These are phyloP conservation scores for Mycena metata DNA, from an alignment of 768 basidiomycete species.

Conservation along the genomic window DNA sequence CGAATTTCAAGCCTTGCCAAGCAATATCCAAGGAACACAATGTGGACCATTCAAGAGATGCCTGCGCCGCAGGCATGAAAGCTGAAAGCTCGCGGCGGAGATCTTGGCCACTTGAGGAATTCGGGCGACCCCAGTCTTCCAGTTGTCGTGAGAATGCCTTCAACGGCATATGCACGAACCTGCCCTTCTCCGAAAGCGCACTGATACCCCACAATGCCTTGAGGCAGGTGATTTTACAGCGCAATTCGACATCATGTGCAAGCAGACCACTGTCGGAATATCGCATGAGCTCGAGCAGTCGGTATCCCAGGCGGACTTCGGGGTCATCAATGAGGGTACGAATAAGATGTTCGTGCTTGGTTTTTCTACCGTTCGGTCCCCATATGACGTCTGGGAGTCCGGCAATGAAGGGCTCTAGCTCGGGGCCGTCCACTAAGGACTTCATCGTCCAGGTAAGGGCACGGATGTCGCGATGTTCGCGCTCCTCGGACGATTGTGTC, in stretches of 20 bases:
- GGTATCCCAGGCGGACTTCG: not conserved
- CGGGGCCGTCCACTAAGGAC: constrained; percentile 5
- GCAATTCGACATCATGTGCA: not conserved
- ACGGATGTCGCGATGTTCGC: not conserved
- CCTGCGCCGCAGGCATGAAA: too few relatives aligned
- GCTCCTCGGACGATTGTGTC: not conserved
- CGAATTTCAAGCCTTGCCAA: too few relatives aligned
- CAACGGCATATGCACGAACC: not conserved
- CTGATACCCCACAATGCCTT: not conserved
- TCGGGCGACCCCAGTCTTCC: too few relatives aligned
- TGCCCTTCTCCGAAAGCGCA: not conserved
- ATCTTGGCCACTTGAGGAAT: too few relatives aligned
- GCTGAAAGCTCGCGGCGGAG: too few relatives aligned
- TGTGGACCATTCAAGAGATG: too few relatives aligned
- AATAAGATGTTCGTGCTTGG: not conserved
- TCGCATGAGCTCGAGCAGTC: not conserved
- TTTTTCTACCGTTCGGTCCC: not conserved
- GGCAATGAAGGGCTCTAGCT: constrained; percentile 6
- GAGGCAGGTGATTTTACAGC: not conserved
- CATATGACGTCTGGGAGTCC: constrained; percentile 6
- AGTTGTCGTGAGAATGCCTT: not conserved
- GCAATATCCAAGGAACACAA: too few relatives aligned
- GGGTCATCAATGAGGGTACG: not conserved
- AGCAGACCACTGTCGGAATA: constrained; percentile 8
- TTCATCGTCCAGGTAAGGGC: constrained; percentile 11